Evolutionary conservation across 306 rosid genomes (phyloP).

Genomic region (Rubus idaeus): DNA sequence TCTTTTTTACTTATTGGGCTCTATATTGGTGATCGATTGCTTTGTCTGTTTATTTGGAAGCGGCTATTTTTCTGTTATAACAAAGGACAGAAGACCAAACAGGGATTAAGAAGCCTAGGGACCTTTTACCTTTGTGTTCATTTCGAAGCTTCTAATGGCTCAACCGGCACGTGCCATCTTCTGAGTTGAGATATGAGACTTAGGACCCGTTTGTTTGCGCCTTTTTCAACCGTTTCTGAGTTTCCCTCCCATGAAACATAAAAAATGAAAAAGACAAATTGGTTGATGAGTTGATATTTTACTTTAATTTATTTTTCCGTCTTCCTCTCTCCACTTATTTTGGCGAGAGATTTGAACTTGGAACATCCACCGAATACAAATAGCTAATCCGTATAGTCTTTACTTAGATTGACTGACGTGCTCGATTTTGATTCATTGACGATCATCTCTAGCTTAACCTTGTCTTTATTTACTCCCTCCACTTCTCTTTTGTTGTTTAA

Average conservation of each 20-base stretch:
- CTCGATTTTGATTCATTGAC: neutral
- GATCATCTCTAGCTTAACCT: neutral
- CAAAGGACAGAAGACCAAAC: neutral
- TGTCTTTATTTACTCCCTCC: too few species aligned
- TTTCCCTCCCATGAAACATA: neutral
- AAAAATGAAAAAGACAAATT: too few species aligned
- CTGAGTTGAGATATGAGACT: neutral
- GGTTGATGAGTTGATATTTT: too few species aligned
- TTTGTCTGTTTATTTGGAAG: neutral
- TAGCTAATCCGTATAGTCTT: too few species aligned
- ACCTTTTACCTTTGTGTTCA: neutral
- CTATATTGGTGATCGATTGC: neutral
- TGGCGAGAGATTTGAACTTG: too few species aligned
- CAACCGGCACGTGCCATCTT: neutral
- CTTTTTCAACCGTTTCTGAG: neutral
- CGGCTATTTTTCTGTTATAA: neutral
- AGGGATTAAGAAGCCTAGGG: neutral
- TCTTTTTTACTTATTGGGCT: neutral
- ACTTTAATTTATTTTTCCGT: too few species aligned
- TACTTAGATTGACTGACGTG: neutral
- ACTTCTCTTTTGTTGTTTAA: neutral
- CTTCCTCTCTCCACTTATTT: too few species aligned
- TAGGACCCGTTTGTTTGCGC: neutral
- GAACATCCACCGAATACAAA: too few species aligned
- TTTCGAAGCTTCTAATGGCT: neutral